Evolutionary conservation across 2,329 filamentous ascomycete species (phyloP).

Genomic region (Aspergillus niger): DNA sequence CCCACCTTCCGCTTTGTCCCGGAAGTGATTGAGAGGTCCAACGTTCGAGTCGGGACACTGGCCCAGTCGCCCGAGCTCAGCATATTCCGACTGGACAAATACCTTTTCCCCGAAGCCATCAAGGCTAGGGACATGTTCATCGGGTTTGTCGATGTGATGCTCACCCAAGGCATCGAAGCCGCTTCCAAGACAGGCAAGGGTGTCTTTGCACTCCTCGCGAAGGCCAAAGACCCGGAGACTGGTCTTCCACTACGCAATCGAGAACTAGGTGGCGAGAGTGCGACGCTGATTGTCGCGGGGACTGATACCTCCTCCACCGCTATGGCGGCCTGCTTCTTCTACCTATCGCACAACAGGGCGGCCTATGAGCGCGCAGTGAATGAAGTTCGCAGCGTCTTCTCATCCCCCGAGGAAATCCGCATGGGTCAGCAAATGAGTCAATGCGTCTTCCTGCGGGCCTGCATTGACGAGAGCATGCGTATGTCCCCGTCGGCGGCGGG

Average conservation of each 20-base stretch:
- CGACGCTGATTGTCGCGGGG: constrained; percentile 7
- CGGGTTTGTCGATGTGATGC: constrained; percentile 16
- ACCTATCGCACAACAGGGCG: constrained; percentile 1
- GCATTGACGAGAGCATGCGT: constrained; percentile 41
- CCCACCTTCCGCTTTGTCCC: constrained; percentile 12
- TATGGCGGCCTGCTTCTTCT: constrained; percentile 4
- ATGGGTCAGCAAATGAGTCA: constrained; percentile 32
- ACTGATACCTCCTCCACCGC: constrained; percentile 10
- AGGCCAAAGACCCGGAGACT: background rate
- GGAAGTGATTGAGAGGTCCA: constrained; percentile 21
- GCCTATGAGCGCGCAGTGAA: background rate
- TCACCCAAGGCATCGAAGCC: background rate
- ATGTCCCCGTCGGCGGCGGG: constrained; percentile 31
- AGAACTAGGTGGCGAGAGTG: constrained; percentile 7
- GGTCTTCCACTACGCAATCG: background rate
- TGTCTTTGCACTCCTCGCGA: background rate
- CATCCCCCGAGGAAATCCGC: constrained; percentile 34
- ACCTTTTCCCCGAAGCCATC: constrained; percentile 27
- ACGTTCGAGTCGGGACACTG: constrained; percentile 18
- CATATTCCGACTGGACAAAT: constrained; percentile 14
- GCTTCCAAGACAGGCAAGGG: constrained; percentile 1
- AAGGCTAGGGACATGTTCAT: constrained; percentile 47
- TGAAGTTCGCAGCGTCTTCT: constrained; percentile 7
- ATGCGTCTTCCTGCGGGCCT: constrained; percentile 45
- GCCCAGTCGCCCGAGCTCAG: constrained; percentile 9